Base-by-base conservation (phyloP, 148 eudicot species). In the Diospyros kaki region DNA sequence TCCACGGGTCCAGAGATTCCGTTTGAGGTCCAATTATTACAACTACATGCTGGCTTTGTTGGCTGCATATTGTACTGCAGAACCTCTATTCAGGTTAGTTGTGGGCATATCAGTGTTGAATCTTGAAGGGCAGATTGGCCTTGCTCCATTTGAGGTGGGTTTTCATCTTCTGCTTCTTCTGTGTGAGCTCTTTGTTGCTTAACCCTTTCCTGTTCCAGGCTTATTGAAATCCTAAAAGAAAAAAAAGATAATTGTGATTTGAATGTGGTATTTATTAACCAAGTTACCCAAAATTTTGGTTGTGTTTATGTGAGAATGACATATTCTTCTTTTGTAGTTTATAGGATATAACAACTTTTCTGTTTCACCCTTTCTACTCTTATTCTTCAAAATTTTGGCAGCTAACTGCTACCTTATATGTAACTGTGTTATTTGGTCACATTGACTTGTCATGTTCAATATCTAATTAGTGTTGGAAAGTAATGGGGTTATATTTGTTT, bases 141-240 rank as follows among this genome's bases (percentile, higher is more conserved):
- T 95, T 52, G 91, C 96, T 58, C 98, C 97, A 45, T 92, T 81
- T 73, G 98, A 95, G 97, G 98, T 94, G 58, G 58, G 82, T 67
- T 66, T 54, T 71, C 58, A 50, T 52, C 58, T 44, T 74, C 10
- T 61, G 45, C 58, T 44, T 52, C 58, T 44, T 74, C 10, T 61
- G 45, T 74, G 1, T 69, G 68, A 62, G 7, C 56, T 67, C 41
- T 52, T 64, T 68, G 45, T 46, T 67, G 40, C 56, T 66, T 12
- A 56, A 50, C 40, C 28, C 4, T 3, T 75, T 44, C 18, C 38
- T 56, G n/a, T 67, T 48, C 28, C 8, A 5, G 61, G 41, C 13
- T 48, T 64, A 63, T 18, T 51, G 60, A 42, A 70, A 6, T 44
- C 61, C 28, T 28, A 18, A 46, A n/a, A 43, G 6, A 52, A 68